phyloP scores from a whole-genome alignment of 192 early-diverging fungal genomes.

The Kappamyces sp. region DNA sequence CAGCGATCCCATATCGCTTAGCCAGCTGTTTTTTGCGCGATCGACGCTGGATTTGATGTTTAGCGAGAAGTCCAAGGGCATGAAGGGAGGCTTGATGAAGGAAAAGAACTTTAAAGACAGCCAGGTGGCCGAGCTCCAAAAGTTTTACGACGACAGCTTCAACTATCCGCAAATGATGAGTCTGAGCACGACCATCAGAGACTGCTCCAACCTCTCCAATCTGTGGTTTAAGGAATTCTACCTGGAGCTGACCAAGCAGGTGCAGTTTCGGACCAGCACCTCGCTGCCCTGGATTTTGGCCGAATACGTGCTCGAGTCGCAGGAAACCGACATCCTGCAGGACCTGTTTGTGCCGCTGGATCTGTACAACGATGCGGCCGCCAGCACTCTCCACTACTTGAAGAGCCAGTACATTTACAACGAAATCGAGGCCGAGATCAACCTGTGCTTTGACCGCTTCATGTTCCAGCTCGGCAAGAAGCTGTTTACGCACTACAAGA shows the following conservation, averaged over 20 bases:
- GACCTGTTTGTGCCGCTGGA: conserved; percentile 44
- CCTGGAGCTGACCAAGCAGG: conserved; percentile 43
- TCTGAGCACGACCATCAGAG: conserved; percentile 27
- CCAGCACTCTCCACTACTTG: conserved; percentile 28
- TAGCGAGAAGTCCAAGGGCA: conserved; percentile 40
- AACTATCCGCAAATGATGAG: conserved; percentile 33
- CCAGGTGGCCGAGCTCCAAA: conserved; percentile 36
- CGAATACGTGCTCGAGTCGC: conserved; percentile 36
- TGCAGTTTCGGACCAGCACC: conserved; percentile 52
- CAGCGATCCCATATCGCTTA: conserved; percentile 11
- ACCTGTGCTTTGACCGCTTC: conserved; percentile 48
- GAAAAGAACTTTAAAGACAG: conserved; percentile 48
- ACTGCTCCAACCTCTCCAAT: conserved; percentile 33
- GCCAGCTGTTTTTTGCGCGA: conserved; percentile 28
- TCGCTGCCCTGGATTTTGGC: conserved; percentile 53
- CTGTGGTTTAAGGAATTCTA: conserved; percentile 58
- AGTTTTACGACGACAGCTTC: conserved; percentile 23
- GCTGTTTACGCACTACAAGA: conserved; percentile 46
- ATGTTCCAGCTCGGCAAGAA: conserved; percentile 39
- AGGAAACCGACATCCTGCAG: conserved; percentile 32
- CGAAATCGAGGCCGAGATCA: conserved; percentile 52
- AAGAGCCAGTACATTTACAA: conserved; percentile 47
- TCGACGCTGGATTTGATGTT: conserved; percentile 31
- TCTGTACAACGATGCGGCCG: conserved; percentile 48
- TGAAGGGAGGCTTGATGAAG: conserved; percentile 44